These are phyloP conservation scores for Hydrangea macrophylla DNA, from an alignment of 148 eudicot species.

Conservation along the genomic window DNA sequence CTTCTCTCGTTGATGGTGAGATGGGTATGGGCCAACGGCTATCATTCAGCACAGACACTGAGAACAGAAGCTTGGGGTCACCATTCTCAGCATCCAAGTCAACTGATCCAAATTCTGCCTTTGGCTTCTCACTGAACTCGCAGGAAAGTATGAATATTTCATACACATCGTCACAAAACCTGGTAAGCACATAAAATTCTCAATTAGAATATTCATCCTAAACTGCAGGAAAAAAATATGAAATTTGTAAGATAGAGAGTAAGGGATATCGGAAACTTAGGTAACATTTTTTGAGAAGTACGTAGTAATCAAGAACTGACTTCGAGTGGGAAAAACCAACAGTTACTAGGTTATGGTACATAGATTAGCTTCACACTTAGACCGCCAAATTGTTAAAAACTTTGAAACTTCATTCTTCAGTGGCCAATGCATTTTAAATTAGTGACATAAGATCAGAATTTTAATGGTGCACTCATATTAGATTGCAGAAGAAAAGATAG, in stretches of 20 bases:
- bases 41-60: constrained; percentile 49
- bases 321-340: too few species aligned
- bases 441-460: neutral
- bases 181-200: constrained; percentile 30
- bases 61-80: constrained; percentile 42
- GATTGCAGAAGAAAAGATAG: neutral
- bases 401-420: too few species aligned
- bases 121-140: constrained; percentile 29
- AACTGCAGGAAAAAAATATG: neutral
- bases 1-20: constrained; percentile 33
- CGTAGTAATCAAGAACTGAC: too few species aligned
- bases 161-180: constrained; percentile 38
- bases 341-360: too few species aligned
- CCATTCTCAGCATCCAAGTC: constrained; percentile 35
- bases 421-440: neutral
- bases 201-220: neutral
- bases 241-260: neutral
- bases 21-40: constrained; percentile 31
- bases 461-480: neutral
- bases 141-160: constrained; percentile 33
- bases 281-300: too few species aligned
- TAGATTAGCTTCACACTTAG: too few species aligned
- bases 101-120: constrained; percentile 30
- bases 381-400: too few species aligned
- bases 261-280: too few species aligned